Conservation (phyloP, 805 yeast genomes). For the Torulaspora franciscae region DNA sequence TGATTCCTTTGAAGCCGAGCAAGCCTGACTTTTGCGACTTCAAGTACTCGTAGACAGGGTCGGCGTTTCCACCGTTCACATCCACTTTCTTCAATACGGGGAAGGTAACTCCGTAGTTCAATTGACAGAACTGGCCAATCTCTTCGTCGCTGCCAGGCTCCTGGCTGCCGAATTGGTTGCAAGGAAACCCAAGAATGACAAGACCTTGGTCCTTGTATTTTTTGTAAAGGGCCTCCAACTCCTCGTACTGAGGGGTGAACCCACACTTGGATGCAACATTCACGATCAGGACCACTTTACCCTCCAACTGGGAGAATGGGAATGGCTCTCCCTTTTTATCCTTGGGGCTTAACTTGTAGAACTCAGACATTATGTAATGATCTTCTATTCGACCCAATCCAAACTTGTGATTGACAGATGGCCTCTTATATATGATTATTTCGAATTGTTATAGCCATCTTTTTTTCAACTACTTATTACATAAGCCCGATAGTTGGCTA, state of each 20-base stretch:
- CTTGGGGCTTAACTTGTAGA: constrained; percentile 61
- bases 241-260: constrained; percentile 72
- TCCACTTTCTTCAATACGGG: constrained; percentile 82
- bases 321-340: constrained; percentile 56
- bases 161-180: constrained; percentile 83
- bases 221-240: constrained; percentile 61
- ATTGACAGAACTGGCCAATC: constrained; percentile 63
- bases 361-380: constrained; percentile 43
- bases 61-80: constrained; percentile 79
- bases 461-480: too few relatives aligned
- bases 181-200: constrained; percentile 77
- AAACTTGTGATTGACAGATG: neutral
- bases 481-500: too few relatives aligned
- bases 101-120: constrained; percentile 87
- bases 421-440: neutral
- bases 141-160: constrained; percentile 69
- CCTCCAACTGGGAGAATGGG: constrained; percentile 58
- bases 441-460: neutral
- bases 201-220: constrained; percentile 61
- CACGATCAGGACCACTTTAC: constrained; percentile 78
- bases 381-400: constrained; percentile 51
- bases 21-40: constrained; percentile 57
- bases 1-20: constrained; percentile 65
- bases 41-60: constrained; percentile 74
- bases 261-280: constrained; percentile 88